Base-by-base conservation (phyloP, 2,329 filamentous ascomycete species). In the Aspergillus brasiliensis region DNA sequence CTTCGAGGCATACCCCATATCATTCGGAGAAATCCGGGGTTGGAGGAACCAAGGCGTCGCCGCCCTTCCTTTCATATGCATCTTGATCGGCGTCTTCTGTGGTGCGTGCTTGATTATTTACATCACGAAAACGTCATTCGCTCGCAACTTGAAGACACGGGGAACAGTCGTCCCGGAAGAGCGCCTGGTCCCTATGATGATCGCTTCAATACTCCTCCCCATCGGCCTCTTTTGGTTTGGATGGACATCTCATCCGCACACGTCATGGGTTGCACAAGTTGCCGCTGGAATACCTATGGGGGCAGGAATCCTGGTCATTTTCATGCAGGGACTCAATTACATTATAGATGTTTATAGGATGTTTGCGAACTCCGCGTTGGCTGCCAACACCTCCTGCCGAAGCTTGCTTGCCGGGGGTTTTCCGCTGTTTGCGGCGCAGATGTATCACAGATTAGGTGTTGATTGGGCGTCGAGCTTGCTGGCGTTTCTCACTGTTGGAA, bases 391-490 rank as follows among this genome's bases (percentile, higher is more conserved):
- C 3, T 10, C 57, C 19, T 15, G 51, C 25, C 25, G 46, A 4
- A 51, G 42, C 3, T 15, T 57, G 13, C 13, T 60, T 6, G 37
- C 21, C 3, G 52, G 17, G 8, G 46, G n/a, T 5, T 58, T 58
- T 27, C 56, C 56, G 13, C 38, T 58, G 19, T 58, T 58, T 17
- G 27, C 56, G 25, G 13, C 10, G 7, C 53, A 51, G 34, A 60
- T 60, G 58, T 60, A 57, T 25, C 37, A 57, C 2, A 57, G 49
- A 15, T 66, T 74, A 64, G 71, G 71, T 17, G 65, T 73, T 7
- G 65, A 76, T 40, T 78, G 71, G 71, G 75, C 75, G 1, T 63
- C 67, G 8, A 77, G 73, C 10, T 63, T 78, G 3, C 71, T 78
- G 7, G 77, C 75, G 13, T 75, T 75, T 54, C 53, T 78, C 5